Percentiles rank a stretch among this genome's conserved stretches.
Conservation (phyloP, 2,329 filamentous ascomycete species). For the Trichoderma citrinoviride region DNA sequence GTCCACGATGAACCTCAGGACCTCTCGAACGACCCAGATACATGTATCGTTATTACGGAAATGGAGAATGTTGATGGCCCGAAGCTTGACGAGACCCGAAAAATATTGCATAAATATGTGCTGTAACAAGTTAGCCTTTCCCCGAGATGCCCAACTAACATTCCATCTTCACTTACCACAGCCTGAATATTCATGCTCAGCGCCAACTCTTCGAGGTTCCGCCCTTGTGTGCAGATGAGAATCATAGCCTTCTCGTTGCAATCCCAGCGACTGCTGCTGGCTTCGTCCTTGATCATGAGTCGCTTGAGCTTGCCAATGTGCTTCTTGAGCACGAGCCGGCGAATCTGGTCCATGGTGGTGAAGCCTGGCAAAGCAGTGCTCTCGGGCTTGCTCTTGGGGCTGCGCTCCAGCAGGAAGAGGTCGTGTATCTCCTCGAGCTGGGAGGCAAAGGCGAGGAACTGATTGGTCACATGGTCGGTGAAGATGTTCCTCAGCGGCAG, state of each 20-base stretch:
- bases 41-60: slow-evolving; percentile 57
- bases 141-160: background rate
- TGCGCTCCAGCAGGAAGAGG: slow-evolving; percentile 58
- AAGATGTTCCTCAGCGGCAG: slow-evolving; percentile 57
- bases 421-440: slow-evolving; percentile 55
- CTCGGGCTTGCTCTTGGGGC: slow-evolving; percentile 50
- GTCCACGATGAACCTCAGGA: slow-evolving; percentile 58
- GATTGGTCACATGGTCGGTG: slow-evolving; percentile 59
- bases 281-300: slow-evolving; percentile 60
- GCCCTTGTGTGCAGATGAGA: slow-evolving; percentile 52
- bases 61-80: slow-evolving; percentile 54
- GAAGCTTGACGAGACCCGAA: slow-evolving; percentile 46
- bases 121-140: slow-evolving; percentile 35
- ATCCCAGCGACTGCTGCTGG: slow-evolving; percentile 52
- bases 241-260: slow-evolving; percentile 53
- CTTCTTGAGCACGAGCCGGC: slow-evolving; percentile 54
- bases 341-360: slow-evolving; percentile 57
- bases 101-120: slow-evolving; percentile 58
- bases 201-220: slow-evolving; percentile 53
- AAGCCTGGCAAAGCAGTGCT: slow-evolving; percentile 51
- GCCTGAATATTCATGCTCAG: slow-evolving; percentile 52
- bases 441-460: slow-evolving; percentile 54
- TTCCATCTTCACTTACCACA: slow-evolving; percentile 45
- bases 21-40: slow-evolving; percentile 55
- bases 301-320: slow-evolving; percentile 54